Base-by-base conservation (phyloP, 2,329 filamentous ascomycete genomes). In the Fusarium mangiferae region DNA sequence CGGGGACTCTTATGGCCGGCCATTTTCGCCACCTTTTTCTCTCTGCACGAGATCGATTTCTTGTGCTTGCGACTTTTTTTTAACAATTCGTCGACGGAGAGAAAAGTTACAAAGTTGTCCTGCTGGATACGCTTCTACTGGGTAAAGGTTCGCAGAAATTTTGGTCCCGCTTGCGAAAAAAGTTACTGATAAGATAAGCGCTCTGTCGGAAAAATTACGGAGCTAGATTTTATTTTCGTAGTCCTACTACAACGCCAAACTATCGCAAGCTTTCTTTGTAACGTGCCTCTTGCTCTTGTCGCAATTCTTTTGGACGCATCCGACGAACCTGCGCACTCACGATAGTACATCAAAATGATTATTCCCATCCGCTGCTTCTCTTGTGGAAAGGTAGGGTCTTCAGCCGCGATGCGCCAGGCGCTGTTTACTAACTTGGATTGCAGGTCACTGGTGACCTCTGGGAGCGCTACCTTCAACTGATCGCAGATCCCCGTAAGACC, bases 291-390 rank as follows among this genome's bases (percentile, higher is more conserved):
- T 66, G 30, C 39, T 64, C 67, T 69, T 75, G 75, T 78, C 77
- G 77, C 77, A 78, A 71, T 66, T 59, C 69, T 57, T 70, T 33
- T 74, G 46, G 28, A 33, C 35, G 60, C 59, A 66, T 69, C 38
- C 44, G 41, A 52, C 58, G 59, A 48, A 63, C 41, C 52, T 56
- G 70, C 65, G 71, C 71, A 54, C 56, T 46, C 41, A 64, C 68
- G n/a, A 68, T 62, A 66, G n/a, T 55, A 41, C 55, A 72, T 76
- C 86, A 93, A 85, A 65, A 99, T 99, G 96, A 99, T 99, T 85
- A 98, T 99, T 78, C 96, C 96, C 6, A 94, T 99, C 76, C 94
- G 96, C 78, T 99, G 96, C 87, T 99, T 99, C 85, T 98, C 96
- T 66, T 99, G 96, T 84, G 96, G 96, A 84, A 99, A 99, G 94